These are phyloP conservation scores for Aspergillus sp. DNA, from an alignment of 2,329 filamentous ascomycete species.

Conservation along the genomic window DNA sequence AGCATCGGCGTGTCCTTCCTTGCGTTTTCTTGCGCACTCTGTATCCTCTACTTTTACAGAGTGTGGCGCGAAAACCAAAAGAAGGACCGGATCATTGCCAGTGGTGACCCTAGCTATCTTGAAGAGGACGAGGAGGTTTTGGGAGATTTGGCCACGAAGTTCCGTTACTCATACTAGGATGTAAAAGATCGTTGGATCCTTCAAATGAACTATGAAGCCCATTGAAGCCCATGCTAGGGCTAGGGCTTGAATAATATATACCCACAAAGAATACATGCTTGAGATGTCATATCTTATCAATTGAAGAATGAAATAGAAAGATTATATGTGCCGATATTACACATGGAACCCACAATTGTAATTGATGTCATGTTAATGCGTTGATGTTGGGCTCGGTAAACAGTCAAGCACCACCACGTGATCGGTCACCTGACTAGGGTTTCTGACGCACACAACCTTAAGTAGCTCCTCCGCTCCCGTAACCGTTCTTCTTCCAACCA, in stretches of 20 bases:
- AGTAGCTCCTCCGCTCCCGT: conserved; percentile 33
- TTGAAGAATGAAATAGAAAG: background rate
- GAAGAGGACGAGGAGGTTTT: conserved; percentile 35
- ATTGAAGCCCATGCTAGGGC: conserved; percentile 7
- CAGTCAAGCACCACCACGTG: background rate
- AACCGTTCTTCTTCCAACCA: conserved; percentile 42
- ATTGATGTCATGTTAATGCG: conserved; percentile 9
- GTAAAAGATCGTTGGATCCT: background rate
- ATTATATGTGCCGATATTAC: background rate
- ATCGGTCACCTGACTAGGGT: conserved; percentile 4
- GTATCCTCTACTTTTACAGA: conserved; percentile 38
- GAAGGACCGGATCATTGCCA: conserved; percentile 31
- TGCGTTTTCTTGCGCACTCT: conserved; percentile 61
- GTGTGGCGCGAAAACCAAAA: conserved; percentile 42
- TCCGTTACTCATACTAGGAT: conserved; percentile 39
- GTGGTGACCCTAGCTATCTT: conserved; percentile 20
- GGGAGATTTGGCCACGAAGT: conserved; percentile 45
- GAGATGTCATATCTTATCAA: background rate
- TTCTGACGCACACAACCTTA: conserved; percentile 36
- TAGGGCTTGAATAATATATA: conserved; percentile 12
- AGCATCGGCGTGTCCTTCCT: conserved; percentile 74
- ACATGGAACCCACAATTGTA: background rate
- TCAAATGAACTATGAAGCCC: background rate
- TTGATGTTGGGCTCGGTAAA: conserved; percentile 21
- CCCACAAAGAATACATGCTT: conserved; percentile 5